Evolutionary conservation across 2,329 filamentous ascomycete species (phyloP), one percentile per base, ranked within the genome.

Genomic region (Pseudogymnoascus sp.): DNA sequence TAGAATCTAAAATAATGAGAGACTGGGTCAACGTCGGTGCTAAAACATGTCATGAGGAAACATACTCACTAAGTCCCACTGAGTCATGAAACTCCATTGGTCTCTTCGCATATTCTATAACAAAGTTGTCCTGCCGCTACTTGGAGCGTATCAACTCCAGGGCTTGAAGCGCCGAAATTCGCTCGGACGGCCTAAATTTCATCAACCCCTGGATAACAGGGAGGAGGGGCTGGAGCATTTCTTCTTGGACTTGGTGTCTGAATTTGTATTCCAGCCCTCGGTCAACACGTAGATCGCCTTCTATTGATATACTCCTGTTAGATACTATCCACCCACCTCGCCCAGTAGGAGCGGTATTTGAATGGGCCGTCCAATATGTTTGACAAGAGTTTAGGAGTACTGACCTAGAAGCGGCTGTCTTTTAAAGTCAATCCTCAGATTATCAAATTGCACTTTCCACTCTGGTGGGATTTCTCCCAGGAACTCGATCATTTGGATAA

Each of bases 401-500:
- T 35, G 9, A 55, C 48, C 48, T 33, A 31, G 29, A 9, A 55
- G 48, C 29, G 48, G 48, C 48, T 55, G 48, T 17, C 13, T 55
- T 21, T 21, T 33, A 33, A 33, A 35, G 13, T 55, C 48, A 12
- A 55, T 55, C 48, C 48, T 55, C 29, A 55, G 13, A 13, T 12
- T 17, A 55, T 55, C 15, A 55, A 33, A 55, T 10, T 36, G 42
- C 15, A 55, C n/a, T 44, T 65, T 27, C 64, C 64, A 65, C 36
- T 65, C 64, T 6, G 8, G 15, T n/a, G 64, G 64, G 17, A 65
- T 29, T 6, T 36, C n/a, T 31, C 42, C 63, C 7, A 63, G 25
- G 25, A 65, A 61, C 13, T 58, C 38, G 8, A 63, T 65, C 64
- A 65, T 65, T 15, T 58, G 41, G 5, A 31, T 58, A 17, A 65